Percentiles rank a stretch among this genome's conserved stretches.
phyloP scores from a whole-genome alignment of 163 green algal species.

The Dunaliella salina region DNA sequence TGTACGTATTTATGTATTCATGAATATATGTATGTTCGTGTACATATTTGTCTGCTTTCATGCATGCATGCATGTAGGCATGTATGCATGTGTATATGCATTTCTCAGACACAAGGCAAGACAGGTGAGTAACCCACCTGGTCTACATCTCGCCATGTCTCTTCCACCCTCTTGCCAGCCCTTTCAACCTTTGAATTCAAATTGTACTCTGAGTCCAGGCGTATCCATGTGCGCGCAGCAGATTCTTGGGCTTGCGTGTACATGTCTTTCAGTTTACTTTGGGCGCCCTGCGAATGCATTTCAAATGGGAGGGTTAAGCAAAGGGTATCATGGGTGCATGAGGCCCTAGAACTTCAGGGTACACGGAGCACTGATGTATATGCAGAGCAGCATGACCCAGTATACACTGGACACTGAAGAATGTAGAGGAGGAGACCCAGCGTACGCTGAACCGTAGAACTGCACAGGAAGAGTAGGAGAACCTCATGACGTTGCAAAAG shows the following conservation, averaged over 20 bases:
- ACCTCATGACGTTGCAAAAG: too few species aligned
- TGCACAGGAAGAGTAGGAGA: too few species aligned
- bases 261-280: neutral
- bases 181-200: neutral
- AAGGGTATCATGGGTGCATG: too few species aligned
- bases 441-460: too few species aligned
- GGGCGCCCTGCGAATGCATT: neutral
- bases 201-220: neutral
- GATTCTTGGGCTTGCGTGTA: neutral
- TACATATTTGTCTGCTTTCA: neutral
- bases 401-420: too few species aligned
- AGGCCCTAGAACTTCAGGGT: too few species aligned
- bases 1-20: neutral
- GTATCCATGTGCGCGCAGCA: neutral
- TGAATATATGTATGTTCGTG: neutral
- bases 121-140: conserved; percentile 1
- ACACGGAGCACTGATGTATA: too few species aligned
- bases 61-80: neutral
- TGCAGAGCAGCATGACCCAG: too few species aligned
- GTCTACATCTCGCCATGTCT: conserved; percentile 1
- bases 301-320: too few species aligned
- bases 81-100: neutral
- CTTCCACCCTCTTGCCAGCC: neutral
- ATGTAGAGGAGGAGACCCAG: too few species aligned
- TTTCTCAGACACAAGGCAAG: neutral